phyloP scores from a whole-genome alignment of 2,329 filamentous ascomycete species.

The Amauroascus niger region DNA sequence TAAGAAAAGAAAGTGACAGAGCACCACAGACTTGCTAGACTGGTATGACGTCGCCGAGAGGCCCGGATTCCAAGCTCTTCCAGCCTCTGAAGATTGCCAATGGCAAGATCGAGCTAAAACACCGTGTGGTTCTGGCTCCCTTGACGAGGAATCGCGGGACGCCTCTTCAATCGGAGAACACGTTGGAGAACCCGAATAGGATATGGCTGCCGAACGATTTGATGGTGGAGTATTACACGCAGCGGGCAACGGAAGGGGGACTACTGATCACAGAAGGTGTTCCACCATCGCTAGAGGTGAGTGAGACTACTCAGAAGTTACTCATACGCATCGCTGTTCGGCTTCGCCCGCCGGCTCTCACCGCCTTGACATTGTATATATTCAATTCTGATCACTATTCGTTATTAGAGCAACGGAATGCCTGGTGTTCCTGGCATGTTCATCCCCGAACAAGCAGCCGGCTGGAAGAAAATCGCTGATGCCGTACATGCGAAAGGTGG shows the following conservation, averaged over 20 bases:
- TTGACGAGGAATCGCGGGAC: not conserved
- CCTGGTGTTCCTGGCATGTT: not conserved
- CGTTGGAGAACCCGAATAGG: not conserved
- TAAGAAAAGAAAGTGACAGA: not conserved
- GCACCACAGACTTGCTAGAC: not conserved
- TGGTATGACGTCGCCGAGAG: not conserved
- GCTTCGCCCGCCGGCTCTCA: no score
- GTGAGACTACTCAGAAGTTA: no score
- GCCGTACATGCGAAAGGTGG: not conserved
- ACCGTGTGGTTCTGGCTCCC: not conserved
- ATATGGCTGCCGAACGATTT: not conserved
- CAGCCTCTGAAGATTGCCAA: not conserved
- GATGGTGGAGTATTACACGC: not conserved
- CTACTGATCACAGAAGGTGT: not conserved
- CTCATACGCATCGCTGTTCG: no score
- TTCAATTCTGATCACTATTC: no score
- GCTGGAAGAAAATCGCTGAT: not conserved
- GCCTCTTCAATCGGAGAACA: not conserved
- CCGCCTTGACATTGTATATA: no score
- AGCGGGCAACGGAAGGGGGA: not conserved
- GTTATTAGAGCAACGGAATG: not conserved
- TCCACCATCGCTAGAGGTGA: not conserved
- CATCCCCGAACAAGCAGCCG: not conserved
- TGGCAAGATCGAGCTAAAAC: not conserved
- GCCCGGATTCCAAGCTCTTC: not conserved